Percentiles rank a stretch among this genome's conserved stretches.
phyloP scores from a whole-genome alignment of 23 red algal species.

The Cyanidioschyzon merolae region DNA sequence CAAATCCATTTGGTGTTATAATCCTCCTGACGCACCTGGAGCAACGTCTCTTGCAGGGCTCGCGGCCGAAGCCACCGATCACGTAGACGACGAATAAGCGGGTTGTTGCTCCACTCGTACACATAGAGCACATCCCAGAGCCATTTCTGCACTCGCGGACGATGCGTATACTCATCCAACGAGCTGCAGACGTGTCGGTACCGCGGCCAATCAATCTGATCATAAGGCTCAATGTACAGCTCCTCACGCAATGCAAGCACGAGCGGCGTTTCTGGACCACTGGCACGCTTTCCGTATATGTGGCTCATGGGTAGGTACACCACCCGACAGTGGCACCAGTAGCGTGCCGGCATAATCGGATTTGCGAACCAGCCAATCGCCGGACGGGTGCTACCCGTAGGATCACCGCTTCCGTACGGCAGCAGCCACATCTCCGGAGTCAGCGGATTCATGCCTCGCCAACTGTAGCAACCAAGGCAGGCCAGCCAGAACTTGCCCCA shows the following conservation, averaged over 20 bases:
- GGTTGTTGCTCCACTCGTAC: slow-evolving; percentile 30
- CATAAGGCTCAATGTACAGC: slow-evolving; percentile 62
- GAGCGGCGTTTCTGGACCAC: slow-evolving; percentile 34
- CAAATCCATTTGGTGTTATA: slow-evolving; percentile 58
- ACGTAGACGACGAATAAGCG: slow-evolving; percentile 50
- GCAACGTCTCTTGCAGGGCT: slow-evolving; percentile 51
- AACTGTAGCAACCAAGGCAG: slow-evolving; percentile 72
- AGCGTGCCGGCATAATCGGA: slow-evolving; percentile 74
- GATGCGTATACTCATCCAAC: slow-evolving; percentile 63
- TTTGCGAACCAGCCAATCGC: slow-evolving; percentile 24
- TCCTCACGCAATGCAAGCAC: slow-evolving; percentile 60
- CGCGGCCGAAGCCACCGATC: slow-evolving; percentile 36
- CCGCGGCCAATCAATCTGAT: slow-evolving; percentile 45
- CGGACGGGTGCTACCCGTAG: neutral
- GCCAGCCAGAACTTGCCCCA: slow-evolving; percentile 99
- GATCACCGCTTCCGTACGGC: slow-evolving; percentile 44
- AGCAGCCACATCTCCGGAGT: slow-evolving; percentile 97
- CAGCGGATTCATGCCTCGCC: slow-evolving; percentile 77
- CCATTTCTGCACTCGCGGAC: slow-evolving; percentile 60
- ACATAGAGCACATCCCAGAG: slow-evolving; percentile 58
- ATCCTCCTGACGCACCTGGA: slow-evolving; percentile 66
- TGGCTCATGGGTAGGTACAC: slow-evolving; percentile 96
- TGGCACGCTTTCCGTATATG: slow-evolving; percentile 72
- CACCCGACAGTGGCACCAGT: slow-evolving; percentile 89
- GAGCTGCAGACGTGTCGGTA: slow-evolving; percentile 55